Evolutionary conservation across 1,284 basidiomycete species (phyloP), one percentile per base, ranked within the genome.

Genomic region (Phellopilus nigrolimitatus): DNA sequence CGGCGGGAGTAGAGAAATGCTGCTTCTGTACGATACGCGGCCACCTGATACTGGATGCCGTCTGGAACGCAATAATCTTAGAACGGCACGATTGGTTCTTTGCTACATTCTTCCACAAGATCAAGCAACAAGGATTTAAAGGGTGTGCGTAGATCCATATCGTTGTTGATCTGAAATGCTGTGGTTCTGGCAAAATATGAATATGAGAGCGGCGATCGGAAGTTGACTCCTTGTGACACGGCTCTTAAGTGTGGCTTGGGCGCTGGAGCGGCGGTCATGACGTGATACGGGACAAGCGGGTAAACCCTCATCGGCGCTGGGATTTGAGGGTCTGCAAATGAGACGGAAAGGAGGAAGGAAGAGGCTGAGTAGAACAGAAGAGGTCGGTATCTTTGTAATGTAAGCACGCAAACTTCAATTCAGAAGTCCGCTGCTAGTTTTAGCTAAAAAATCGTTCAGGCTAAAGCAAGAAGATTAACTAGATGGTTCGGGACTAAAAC

Each of bases 401-500:
- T 37, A 37, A 8, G 7, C 8, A 17, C 15, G 15, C 34, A 37
- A 7, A 37, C 15, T 37, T 37, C 34, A 37, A 15, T 37, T 17
- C 34, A 15, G 34, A 37, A 37, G 15, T n/a, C n/a, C n/a, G n/a
- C n/a, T 3, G 34, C n/a, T 37, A 17, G 10, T 13, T 37, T 17
- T 37, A 15, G 7, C n/a, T 17, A 37, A n/a, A 15, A 17, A n/a
- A n/a, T n/a, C 34, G 7, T 37, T 37, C 34, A 37, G 34, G 3
- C 34, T 37, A 37, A 37, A 37, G 34, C 34, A 37, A 37, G 31
- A 33, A 33, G 34, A 37, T 37, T 37, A 37, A 37, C n/a, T 37
- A 17, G 15, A 6, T 8, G 42, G 25, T 44, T 44, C 42, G 19
- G n/a, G 31, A 31, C 42, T 44, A 44, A 31, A 44, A 31, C 42